These are phyloP conservation scores for Candolleomyces eurysporus DNA, from an alignment of 768 basidiomycete species.

Conservation along the genomic window DNA sequence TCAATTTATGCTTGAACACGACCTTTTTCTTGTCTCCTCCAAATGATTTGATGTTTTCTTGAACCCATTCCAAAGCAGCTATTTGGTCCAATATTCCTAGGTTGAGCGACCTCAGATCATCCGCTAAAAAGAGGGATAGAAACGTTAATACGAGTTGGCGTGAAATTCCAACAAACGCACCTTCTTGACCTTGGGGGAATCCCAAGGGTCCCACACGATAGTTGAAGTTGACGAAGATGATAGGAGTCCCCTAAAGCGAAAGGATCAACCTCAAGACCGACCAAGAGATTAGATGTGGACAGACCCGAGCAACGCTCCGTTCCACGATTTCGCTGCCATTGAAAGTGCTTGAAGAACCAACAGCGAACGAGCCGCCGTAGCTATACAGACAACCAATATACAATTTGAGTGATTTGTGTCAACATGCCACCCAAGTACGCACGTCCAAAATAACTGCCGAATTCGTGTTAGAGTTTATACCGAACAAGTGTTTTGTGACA, in stretches of 20 bases:
- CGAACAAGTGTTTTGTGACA: not conserved
- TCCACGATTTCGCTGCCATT: constrained; percentile 35
- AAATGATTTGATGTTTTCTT: constrained; percentile 55
- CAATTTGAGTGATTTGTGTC: constrained; percentile 27
- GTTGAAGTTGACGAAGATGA: constrained; percentile 40
- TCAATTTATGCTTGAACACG: too few species aligned
- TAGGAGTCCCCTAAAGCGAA: constrained; percentile 36
- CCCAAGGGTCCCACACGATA: constrained; percentile 47
- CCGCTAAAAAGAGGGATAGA: constrained; percentile 22
- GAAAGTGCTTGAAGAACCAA: constrained; percentile 24
- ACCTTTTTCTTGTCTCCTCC: constrained; percentile 49
- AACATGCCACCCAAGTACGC: constrained; percentile 2
- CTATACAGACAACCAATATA: constrained; percentile 28
- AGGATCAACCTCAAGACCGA: constrained; percentile 9
- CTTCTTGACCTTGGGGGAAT: constrained; percentile 39
- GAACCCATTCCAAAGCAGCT: constrained; percentile 51
- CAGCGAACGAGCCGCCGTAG: constrained; percentile 33
- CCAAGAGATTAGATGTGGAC: constrained; percentile 4
- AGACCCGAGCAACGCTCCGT: constrained; percentile 34
- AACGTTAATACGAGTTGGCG: constrained; percentile 30
- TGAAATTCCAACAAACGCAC: constrained; percentile 32
- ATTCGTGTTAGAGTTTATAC: not conserved
- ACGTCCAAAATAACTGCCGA: constrained; percentile 39
- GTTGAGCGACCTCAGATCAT: constrained; percentile 35
- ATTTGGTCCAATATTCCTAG: constrained; percentile 48